Percentiles rank a stretch among this genome's conserved stretches.
phyloP scores from a whole-genome alignment of 331 rosid genomes.

The Stylosanthes scabra region DNA sequence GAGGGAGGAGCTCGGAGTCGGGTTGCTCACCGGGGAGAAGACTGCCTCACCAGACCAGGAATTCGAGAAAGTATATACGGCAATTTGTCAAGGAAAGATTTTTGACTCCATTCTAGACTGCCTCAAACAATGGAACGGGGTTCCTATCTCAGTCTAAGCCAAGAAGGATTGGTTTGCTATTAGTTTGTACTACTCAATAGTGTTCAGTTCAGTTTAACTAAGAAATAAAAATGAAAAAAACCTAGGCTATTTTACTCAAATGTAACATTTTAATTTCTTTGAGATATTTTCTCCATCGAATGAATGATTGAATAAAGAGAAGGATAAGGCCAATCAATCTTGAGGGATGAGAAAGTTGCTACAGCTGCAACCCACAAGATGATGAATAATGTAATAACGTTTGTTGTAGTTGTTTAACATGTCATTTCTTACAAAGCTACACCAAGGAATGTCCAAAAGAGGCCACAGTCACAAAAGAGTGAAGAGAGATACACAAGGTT shows the following conservation, averaged over 20 bases:
- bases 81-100: constrained; percentile 44
- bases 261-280: too few species aligned
- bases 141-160: constrained; percentile 32
- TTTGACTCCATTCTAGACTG: constrained; percentile 49
- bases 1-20: constrained; percentile 41
- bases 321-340: constrained; percentile 63
- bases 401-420: constrained; percentile 41
- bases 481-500: constrained; percentile 25
- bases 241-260: too few species aligned
- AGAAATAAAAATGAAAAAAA: too few species aligned
- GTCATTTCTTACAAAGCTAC: constrained; percentile 47
- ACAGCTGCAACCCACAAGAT: constrained; percentile 15
- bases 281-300: too few species aligned
- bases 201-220: background rate
- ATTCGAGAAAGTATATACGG: constrained; percentile 49
- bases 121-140: constrained; percentile 44
- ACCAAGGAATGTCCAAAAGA: constrained; percentile 41
- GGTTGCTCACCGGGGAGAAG: constrained; percentile 47
- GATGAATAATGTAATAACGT: constrained; percentile 32
- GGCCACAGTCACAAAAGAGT: constrained; percentile 37
- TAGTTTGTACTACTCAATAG: background rate
- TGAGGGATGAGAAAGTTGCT: constrained; percentile 86
- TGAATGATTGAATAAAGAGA: too few species aligned
- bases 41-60: constrained; percentile 47
- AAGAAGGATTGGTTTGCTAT: too few species aligned